A percentile compares a stretch with the other conserved stretches of the same genome.
Evolutionary conservation across 106 monocot genomes (phyloP).

Genomic region (Acorus calamus): DNA sequence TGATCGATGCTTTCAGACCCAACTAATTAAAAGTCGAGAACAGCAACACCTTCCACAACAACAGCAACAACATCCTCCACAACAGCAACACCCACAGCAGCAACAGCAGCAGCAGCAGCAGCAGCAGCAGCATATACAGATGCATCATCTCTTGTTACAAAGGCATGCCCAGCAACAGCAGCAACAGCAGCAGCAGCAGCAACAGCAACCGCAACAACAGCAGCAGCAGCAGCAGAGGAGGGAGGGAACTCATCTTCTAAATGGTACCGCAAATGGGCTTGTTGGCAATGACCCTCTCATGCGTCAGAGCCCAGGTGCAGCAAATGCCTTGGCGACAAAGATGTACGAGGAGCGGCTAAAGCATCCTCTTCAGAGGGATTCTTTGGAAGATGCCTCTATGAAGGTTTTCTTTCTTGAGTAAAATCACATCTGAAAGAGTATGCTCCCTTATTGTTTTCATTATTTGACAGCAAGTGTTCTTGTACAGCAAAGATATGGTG

Average conservation of each 20-base stretch:
- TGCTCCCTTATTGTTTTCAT: too few species aligned
- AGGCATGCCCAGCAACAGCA: conserved; percentile 17
- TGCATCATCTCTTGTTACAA: conserved; percentile 33
- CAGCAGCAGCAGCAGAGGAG: conserved; percentile 65
- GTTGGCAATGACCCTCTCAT: conserved; percentile 50
- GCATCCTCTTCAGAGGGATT: conserved; percentile 58
- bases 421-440: too few species aligned
- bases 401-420: conserved; percentile 50
- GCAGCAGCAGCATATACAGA: conserved; percentile 44
- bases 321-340: conserved; percentile 80
- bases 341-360: conserved; percentile 86
- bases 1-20: too few species aligned
- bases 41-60: too few species aligned
- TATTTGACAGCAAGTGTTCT: neutral
- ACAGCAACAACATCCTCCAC: too few species aligned
- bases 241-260: conserved; percentile 52
- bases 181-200: too few species aligned
- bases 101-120: conserved; percentile 26
- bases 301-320: conserved; percentile 62
- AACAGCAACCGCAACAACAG: conserved; percentile 43
- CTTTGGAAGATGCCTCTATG: conserved; percentile 58
- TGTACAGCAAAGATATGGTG: conserved; percentile 68
- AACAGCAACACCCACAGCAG: too few species aligned
- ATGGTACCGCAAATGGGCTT: conserved; percentile 54
- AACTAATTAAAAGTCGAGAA: too few species aligned